These are phyloP conservation scores for Leptomonas pyrrhocoris DNA, from an alignment of 208 protist species.

Conservation along the genomic window DNA sequence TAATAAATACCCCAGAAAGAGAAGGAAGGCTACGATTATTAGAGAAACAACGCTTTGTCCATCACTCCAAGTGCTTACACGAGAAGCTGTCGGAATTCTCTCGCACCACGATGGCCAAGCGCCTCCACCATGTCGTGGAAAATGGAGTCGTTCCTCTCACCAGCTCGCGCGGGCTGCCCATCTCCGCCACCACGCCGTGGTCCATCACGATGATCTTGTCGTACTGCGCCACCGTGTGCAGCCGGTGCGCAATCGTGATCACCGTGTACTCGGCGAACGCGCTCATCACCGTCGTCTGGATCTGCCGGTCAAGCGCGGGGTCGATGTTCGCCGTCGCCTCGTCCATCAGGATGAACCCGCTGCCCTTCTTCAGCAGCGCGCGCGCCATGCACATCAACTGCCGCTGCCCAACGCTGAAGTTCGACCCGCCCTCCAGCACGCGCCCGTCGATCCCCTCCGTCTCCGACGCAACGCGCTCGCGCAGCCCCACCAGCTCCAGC, in stretches of 20 bases:
- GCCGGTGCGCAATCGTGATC: constrained; percentile 81
- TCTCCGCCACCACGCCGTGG: constrained; percentile 50
- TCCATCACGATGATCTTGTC: constrained; percentile 84
- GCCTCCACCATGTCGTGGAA: constrained; percentile 52
- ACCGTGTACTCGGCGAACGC: constrained; percentile 75
- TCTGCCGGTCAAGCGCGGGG: constrained; percentile 55
- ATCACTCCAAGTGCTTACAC: not conserved
- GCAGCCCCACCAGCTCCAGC: constrained; percentile 57
- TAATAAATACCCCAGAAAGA: not conserved
- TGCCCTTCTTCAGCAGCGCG: constrained; percentile 59
- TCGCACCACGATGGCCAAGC: constrained; percentile 23
- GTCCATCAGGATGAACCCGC: constrained; percentile 82
- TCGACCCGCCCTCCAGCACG: constrained; percentile 66
- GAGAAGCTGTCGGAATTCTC: constrained; percentile 27
- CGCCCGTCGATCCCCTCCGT: constrained; percentile 38
- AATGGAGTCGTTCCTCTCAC: constrained; percentile 23
- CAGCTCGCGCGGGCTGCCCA: constrained; percentile 55
- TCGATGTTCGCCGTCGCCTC: constrained; percentile 87
- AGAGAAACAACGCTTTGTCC: not conserved
- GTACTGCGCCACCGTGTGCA: constrained; percentile 79
- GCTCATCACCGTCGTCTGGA: constrained; percentile 60
- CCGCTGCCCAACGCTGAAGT: constrained; percentile 80
- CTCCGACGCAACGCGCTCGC: constrained; percentile 34
- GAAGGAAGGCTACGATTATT: not conserved
- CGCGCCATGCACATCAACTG: constrained; percentile 80